These are phyloP conservation scores for Kluyveromyces sp. DNA, from an alignment of 1,139 yeast genomes.

Conservation along the genomic window DNA sequence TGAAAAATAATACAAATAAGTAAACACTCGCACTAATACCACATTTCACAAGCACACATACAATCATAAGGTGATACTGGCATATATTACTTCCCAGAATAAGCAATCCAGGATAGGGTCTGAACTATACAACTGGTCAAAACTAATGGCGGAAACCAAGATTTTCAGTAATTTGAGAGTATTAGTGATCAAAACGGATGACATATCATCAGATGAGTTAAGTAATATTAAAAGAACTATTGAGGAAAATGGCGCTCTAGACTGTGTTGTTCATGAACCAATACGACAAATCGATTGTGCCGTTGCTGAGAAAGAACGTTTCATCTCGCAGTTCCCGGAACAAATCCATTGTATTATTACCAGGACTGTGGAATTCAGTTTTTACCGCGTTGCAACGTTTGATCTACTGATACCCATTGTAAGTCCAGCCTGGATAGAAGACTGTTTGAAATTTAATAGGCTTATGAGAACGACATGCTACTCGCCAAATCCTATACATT, in stretches of 20 bases:
- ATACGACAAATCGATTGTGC: not conserved
- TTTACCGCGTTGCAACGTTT: slow-evolving; percentile 41
- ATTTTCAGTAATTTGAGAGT: slow-evolving; percentile 37
- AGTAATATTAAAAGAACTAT: slow-evolving; percentile 21
- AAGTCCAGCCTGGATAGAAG: slow-evolving; percentile 54
- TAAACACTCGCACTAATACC: too few species aligned
- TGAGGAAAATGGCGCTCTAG: slow-evolving; percentile 17
- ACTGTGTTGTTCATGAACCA: slow-evolving; percentile 13
- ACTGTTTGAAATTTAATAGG: slow-evolving; percentile 39
- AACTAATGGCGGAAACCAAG: slow-evolving; percentile 9
- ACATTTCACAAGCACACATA: too few species aligned
- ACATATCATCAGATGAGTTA: slow-evolving; percentile 26
- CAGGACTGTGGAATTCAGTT: slow-evolving; percentile 45
- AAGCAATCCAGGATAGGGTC: too few species aligned
- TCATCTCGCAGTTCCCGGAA: slow-evolving; percentile 10
- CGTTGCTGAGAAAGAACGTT: slow-evolving; percentile 10
- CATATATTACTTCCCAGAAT: too few species aligned
- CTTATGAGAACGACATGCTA: slow-evolving; percentile 39
- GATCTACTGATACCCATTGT: slow-evolving; percentile 63
- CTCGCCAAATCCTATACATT: slow-evolving; percentile 63
- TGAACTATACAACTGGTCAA: too few species aligned
- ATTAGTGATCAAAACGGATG: slow-evolving; percentile 36
- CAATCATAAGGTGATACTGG: too few species aligned
- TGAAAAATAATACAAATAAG: too few species aligned
- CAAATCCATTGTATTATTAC: slow-evolving; percentile 47